Evolutionary conservation across 495 filamentous ascomycete genomes (phyloP).

Genomic region (Penicillium maclennaniae): DNA sequence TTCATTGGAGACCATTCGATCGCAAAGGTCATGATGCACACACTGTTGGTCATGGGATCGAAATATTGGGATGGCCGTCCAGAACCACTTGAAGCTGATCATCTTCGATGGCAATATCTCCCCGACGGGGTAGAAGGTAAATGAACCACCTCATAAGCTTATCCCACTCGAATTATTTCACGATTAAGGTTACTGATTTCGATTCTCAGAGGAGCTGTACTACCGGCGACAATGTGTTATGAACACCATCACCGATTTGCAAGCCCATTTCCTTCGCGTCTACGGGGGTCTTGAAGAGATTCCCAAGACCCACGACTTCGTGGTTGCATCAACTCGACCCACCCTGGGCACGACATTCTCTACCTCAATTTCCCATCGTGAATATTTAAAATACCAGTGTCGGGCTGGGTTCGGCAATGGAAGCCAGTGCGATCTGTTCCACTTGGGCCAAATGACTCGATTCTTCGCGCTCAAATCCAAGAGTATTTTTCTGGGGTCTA

Average conservation of each 20-base stretch:
- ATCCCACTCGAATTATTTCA: neutral
- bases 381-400: constrained; percentile 52
- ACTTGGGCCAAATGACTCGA: constrained; percentile 79
- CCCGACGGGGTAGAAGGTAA: constrained; percentile 68
- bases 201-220: constrained; percentile 62
- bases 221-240: constrained; percentile 66
- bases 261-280: constrained; percentile 63
- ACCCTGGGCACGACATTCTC: constrained; percentile 11
- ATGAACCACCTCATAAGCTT: constrained; percentile 1
- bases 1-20: constrained; percentile 25
- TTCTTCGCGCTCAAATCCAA: constrained; percentile 59
- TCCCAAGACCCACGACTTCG: neutral
- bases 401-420: constrained; percentile 72
- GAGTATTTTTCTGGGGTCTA: constrained; percentile 47
- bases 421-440: constrained; percentile 76
- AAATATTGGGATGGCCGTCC: constrained; percentile 51
- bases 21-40: constrained; percentile 34
- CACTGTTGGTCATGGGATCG: constrained; percentile 66
- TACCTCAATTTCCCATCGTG: constrained; percentile 17
- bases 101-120: constrained; percentile 69
- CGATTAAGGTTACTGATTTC: neutral
- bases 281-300: constrained; percentile 50
- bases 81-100: constrained; percentile 4
- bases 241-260: constrained; percentile 72
- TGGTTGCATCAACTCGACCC: constrained; percentile 3